phyloP scores from a whole-genome alignment of 208 protist genomes.

The Crithidia thermophila region DNA sequence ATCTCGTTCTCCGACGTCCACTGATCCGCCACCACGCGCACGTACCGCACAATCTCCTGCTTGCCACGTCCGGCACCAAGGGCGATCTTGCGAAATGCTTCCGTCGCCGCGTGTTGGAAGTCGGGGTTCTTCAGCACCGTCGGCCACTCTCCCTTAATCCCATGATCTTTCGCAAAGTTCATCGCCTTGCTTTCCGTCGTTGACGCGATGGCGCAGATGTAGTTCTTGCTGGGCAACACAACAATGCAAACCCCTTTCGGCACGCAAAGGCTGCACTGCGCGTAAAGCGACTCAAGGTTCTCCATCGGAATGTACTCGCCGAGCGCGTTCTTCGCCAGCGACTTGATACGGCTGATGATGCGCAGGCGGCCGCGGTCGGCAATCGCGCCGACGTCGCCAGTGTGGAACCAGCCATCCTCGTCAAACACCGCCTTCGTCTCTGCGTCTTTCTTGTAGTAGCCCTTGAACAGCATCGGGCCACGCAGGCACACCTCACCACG shows the following conservation, averaged over 20 bases:
- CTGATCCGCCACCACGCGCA: slow-evolving; percentile 60
- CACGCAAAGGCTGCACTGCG: slow-evolving; percentile 42
- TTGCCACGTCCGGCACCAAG: slow-evolving; percentile 50
- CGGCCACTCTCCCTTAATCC: slow-evolving; percentile 47
- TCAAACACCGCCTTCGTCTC: slow-evolving; percentile 77
- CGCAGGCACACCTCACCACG: slow-evolving; percentile 84
- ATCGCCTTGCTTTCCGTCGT: slow-evolving; percentile 64
- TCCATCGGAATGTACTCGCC: slow-evolving; percentile 93
- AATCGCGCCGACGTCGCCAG: slow-evolving; percentile 87
- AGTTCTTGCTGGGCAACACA: slow-evolving; percentile 55
- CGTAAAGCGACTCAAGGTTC: slow-evolving; percentile 73
- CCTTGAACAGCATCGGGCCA: slow-evolving; percentile 73
- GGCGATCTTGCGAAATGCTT: slow-evolving; percentile 40
- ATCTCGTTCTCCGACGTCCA: slow-evolving; percentile 88
- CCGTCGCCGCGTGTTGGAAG: slow-evolving; percentile 46
- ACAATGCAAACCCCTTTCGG: slow-evolving; percentile 74
- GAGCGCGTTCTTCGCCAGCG: slow-evolving; percentile 81
- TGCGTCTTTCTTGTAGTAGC: slow-evolving; percentile 89
- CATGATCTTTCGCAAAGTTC: slow-evolving; percentile 49
- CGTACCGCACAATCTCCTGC: slow-evolving; percentile 63
- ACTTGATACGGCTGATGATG: slow-evolving; percentile 89
- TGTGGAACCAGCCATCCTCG: slow-evolving; percentile 84
- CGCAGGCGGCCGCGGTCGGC: slow-evolving; percentile 35
- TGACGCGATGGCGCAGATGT: slow-evolving; percentile 66
- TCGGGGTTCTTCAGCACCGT: slow-evolving; percentile 35